Evolutionary conservation across 495 filamentous ascomycete genomes (phyloP).

Genomic region (Aspergillus hancockii): DNA sequence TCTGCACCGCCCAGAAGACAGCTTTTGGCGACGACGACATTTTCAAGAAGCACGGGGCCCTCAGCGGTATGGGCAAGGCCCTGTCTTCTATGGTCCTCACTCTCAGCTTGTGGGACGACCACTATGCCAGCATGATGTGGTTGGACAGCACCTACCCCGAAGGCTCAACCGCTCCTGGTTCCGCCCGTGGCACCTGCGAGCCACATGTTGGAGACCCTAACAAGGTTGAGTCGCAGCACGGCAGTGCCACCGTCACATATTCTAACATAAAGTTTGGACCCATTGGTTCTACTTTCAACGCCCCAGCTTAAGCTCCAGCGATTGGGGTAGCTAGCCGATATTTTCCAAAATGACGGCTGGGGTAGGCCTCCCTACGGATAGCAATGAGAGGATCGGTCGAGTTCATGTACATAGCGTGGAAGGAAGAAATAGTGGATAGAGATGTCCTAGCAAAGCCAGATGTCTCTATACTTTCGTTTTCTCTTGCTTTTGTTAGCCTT

Average conservation of each 20-base stretch:
- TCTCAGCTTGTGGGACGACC: constrained; percentile 79
- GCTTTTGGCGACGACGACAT: constrained; percentile 58
- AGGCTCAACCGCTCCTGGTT: constrained; percentile 59
- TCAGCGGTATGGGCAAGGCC: constrained; percentile 56
- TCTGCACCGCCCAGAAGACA: constrained; percentile 57
- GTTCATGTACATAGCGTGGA: constrained; percentile 6
- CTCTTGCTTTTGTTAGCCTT: neutral
- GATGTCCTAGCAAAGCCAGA: neutral
- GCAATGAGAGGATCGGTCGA: neutral
- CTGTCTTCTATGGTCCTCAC: constrained; percentile 69
- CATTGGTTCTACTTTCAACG: constrained; percentile 61
- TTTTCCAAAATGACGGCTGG: neutral
- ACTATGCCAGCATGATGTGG: constrained; percentile 79
- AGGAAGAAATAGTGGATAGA: neutral
- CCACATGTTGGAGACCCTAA: constrained; percentile 61
- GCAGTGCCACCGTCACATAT: constrained; percentile 62
- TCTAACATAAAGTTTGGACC: constrained; percentile 71
- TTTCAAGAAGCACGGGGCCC: constrained; percentile 58
- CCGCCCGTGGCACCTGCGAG: constrained; percentile 68
- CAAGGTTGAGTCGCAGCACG: constrained; percentile 55
- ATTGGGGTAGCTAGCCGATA: neutral
- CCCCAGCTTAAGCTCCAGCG: constrained; percentile 10
- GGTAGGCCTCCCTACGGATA: neutral
- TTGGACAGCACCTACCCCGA: constrained; percentile 76
- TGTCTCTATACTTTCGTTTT: neutral